phyloP scores from a whole-genome alignment of 2,329 filamentous ascomycete genomes.

The Magnaporthiopsis rhizophila region DNA sequence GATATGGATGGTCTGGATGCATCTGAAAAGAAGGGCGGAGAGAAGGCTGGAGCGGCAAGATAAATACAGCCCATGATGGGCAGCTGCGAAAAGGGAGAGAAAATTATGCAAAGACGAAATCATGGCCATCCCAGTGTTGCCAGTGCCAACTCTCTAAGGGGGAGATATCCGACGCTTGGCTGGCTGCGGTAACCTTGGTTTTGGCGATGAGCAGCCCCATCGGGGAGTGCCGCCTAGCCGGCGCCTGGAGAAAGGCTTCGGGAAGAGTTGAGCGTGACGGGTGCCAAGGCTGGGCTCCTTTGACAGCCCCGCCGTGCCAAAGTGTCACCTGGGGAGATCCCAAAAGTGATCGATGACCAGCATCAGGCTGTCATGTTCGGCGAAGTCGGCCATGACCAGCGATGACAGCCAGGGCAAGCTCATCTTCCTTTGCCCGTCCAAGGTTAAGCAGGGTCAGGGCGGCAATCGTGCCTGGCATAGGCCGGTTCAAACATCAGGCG shows the following conservation, averaged over 20 bases:
- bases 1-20: neutral
- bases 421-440: slow-evolving; percentile 38
- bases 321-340: neutral
- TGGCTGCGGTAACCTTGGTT: neutral
- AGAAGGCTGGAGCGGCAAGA: neutral
- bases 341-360: neutral
- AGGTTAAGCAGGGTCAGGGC: slow-evolving; percentile 40
- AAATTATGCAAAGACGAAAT: neutral
- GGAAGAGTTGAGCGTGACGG: neutral
- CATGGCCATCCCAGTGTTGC: neutral
- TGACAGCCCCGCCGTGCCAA: neutral
- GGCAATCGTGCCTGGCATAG: slow-evolving; percentile 50
- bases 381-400: neutral
- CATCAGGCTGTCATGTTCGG: neutral
- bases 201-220: neutral
- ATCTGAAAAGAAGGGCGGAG: neutral
- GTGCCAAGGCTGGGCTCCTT: neutral
- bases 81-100: neutral
- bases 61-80: neutral
- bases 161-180: neutral
- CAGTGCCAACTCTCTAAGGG: neutral
- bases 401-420: slow-evolving; percentile 22
- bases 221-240: too few relatives aligned
- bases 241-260: neutral
- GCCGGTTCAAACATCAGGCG: slow-evolving; percentile 58